These are phyloP conservation scores for Tetrapisispora pingtungensis DNA, from an alignment of 805 yeast species.

Conservation along the genomic window DNA sequence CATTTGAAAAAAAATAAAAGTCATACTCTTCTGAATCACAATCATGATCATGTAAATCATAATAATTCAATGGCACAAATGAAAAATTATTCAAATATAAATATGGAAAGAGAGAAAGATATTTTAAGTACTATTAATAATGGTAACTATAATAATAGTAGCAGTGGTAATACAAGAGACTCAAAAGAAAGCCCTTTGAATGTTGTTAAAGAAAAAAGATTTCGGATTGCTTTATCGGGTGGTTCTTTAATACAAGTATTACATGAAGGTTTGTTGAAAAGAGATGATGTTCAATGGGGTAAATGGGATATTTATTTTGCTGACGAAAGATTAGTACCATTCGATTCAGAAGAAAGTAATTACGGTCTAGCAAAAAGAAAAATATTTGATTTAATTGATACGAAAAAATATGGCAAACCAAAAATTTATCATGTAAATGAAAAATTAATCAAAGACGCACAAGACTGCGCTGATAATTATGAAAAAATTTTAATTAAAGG, in stretches of 20 bases:
- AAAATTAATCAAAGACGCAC: conserved; percentile 61
- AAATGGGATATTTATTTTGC: conserved; percentile 96
- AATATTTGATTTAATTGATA: conserved; percentile 50
- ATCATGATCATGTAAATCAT: background rate
- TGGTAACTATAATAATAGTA: too few species aligned
- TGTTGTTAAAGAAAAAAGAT: conserved; percentile 42
- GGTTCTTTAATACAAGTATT: conserved; percentile 85
- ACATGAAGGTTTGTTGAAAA: conserved; percentile 69
- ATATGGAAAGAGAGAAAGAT: conserved; percentile 4
- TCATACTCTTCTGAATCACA: background rate
- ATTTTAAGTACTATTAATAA: background rate
- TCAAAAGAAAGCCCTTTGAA: conserved; percentile 24
- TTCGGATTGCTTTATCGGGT: conserved; percentile 86
- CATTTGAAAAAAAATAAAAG: conserved; percentile 1
- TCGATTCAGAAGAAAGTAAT: conserved; percentile 71
- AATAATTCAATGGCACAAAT: background rate
- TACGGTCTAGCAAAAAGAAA: conserved; percentile 82
- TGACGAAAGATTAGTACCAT: conserved; percentile 90
- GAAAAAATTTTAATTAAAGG: conserved; percentile 79
- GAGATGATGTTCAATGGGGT: conserved; percentile 77
- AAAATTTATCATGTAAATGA: conserved; percentile 78
- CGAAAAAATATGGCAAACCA: conserved; percentile 40
- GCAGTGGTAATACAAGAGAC: too few species aligned
- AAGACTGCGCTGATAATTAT: conserved; percentile 88
- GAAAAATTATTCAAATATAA: background rate